Conservation (phyloP, 2,329 filamentous ascomycete species). For the Colletotrichum aenigma region DNA sequence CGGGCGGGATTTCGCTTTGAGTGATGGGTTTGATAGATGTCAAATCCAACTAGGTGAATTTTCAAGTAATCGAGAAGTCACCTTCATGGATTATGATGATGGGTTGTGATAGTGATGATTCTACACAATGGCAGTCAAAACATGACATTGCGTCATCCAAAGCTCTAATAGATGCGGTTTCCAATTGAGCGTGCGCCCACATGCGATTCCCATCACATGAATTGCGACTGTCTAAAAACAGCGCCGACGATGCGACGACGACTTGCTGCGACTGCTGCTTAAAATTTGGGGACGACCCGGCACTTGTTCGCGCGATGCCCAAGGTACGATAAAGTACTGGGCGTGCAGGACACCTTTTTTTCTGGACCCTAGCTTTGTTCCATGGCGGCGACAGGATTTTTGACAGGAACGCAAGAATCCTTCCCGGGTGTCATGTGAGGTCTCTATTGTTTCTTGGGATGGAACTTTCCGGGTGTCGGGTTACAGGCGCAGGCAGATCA, state of each 20-base stretch:
- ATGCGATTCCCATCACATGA: background rate
- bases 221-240: background rate
- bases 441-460: background rate
- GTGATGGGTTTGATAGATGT: background rate
- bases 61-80: background rate
- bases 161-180: background rate
- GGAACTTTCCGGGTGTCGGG: background rate
- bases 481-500: background rate
- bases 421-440: background rate
- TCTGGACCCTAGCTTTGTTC: background rate
- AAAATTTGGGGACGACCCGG: background rate
- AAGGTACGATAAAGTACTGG: background rate
- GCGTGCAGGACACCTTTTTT: background rate
- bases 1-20: background rate
- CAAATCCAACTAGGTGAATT: background rate
- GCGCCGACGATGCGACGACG: background rate
- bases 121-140: background rate
- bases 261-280: slow-evolving; percentile 1
- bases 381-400: background rate
- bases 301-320: background rate
- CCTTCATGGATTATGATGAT: background rate
- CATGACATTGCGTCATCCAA: background rate
- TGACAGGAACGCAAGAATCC: background rate
- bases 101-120: background rate
- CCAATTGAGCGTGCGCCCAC: background rate